These are phyloP conservation scores for Grosmannia serpens DNA, from an alignment of 2,329 filamentous ascomycete species.

Conservation along the genomic window DNA sequence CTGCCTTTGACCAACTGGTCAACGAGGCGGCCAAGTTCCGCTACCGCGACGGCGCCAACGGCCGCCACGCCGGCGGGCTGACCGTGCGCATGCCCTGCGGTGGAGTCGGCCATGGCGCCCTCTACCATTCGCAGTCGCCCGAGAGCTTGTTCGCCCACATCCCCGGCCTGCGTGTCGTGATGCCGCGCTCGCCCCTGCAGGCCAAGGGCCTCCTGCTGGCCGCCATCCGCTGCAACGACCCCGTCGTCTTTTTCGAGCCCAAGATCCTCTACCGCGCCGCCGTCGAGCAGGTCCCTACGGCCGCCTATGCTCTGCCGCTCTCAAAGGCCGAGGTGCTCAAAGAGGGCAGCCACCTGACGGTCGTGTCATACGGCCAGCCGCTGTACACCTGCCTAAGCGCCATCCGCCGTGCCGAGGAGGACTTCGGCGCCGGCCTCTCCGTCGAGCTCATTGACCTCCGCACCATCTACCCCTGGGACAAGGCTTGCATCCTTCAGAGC, in stretches of 20 bases:
- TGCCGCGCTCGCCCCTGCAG: slow-evolving; percentile 75
- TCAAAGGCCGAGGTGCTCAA: slow-evolving; percentile 79
- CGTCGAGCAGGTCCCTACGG: slow-evolving; percentile 79
- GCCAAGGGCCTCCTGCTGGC: slow-evolving; percentile 78
- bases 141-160: slow-evolving; percentile 83
- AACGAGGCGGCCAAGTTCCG: slow-evolving; percentile 86
- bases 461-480: slow-evolving; percentile 88
- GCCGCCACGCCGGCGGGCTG: slow-evolving; percentile 58
- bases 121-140: slow-evolving; percentile 84
- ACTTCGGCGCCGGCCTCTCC: slow-evolving; percentile 62
- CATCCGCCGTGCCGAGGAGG: slow-evolving; percentile 62
- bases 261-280: slow-evolving; percentile 88
- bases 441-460: slow-evolving; percentile 81
- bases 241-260: slow-evolving; percentile 86
- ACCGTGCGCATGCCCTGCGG: slow-evolving; percentile 87
- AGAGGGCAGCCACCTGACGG: slow-evolving; percentile 65
- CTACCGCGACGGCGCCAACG: slow-evolving; percentile 55
- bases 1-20: slow-evolving; percentile 87
- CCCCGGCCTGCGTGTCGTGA: slow-evolving; percentile 72
- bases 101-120: slow-evolving; percentile 75
- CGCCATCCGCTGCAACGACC: slow-evolving; percentile 70
- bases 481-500: slow-evolving; percentile 65
- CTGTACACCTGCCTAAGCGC: slow-evolving; percentile 74
- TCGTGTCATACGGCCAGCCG: slow-evolving; percentile 83
- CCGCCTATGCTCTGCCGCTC: slow-evolving; percentile 70